phyloP scores from a whole-genome alignment of 2,329 filamentous ascomycete species.

The Curvularia lunata region DNA sequence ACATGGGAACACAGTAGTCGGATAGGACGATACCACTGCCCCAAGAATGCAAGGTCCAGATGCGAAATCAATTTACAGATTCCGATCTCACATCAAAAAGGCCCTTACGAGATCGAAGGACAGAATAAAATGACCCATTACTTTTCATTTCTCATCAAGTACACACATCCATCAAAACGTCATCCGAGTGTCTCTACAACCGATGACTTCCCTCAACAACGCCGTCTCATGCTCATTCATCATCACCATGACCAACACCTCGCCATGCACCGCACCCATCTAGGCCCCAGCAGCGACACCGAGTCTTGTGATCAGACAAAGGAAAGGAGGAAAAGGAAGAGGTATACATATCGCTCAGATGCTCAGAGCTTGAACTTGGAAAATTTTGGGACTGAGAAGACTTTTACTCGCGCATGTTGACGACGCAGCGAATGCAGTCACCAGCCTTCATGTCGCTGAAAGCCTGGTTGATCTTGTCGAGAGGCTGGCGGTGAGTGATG shows the following conservation, averaged over 20 bases:
- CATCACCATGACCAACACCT: slow-evolving; percentile 12
- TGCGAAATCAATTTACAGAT: no score
- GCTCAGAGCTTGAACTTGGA: slow-evolving; percentile 10
- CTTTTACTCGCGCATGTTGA: slow-evolving; percentile 63
- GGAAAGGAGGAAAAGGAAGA: not conserved
- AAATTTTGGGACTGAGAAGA: slow-evolving; percentile 6
- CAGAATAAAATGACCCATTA: not conserved
- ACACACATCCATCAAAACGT: slow-evolving; percentile 5
- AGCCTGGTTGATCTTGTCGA: slow-evolving; percentile 84
- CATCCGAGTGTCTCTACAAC: not conserved
- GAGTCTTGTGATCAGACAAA: slow-evolving; percentile 3
- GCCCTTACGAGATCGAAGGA: not conserved
- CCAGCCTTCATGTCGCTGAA: slow-evolving; percentile 95
- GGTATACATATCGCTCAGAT: slow-evolving; percentile 6
- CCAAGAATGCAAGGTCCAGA: no score
- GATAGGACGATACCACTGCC: no score
- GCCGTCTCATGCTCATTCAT: slow-evolving; percentile 16
- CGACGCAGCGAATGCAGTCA: slow-evolving; percentile 95
- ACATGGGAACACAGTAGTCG: no score
- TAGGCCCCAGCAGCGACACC: slow-evolving; percentile 6
- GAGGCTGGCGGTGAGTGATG: slow-evolving; percentile 90
- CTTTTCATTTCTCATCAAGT: slow-evolving; percentile 2
- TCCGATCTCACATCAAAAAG: not conserved
- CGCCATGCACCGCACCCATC: slow-evolving; percentile 10
- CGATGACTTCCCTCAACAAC: slow-evolving; percentile 14